Base-by-base conservation (phyloP, 768 basidiomycete genomes). In the Phlegmacium glaucopus region DNA sequence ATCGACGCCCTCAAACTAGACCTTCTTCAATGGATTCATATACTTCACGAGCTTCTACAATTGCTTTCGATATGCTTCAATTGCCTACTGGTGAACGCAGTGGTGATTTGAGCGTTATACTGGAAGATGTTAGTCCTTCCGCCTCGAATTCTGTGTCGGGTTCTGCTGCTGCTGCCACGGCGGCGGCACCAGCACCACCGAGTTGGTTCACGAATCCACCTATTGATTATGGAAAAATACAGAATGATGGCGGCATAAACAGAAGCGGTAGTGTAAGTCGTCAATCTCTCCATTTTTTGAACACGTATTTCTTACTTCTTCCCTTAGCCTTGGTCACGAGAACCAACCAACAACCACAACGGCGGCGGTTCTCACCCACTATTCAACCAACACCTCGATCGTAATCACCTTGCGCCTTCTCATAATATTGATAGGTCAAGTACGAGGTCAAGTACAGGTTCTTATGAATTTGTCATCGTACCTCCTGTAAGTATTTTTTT, bases 41-140 rank as follows among this genome's bases (percentile, higher is more conserved):
- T 57, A 56, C 2, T 50, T 52, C 9, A 32, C 39, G n/a, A 30
- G 48, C 42, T 2, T 54, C 56, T 4, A 53, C 50, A 8, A 39
- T 52, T 17, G 48, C 49, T 2, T 30, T 51, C 17, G 54, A 59
- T 27, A 53, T 58, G 42, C 40, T 58, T 10, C 55, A 58, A 30
- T 47, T 54, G 11, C 53, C 58, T 1, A 47, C 2, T 12, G 42
- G 38, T 29, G 46, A 35, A 32, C 45, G 35, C n/a, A 39, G 49
- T 5, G 47, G 47, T 28, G 34, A 47, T 17, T 41, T 58, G n/a
- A 47, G 51, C 28, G 54, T 50, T 11, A 58, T 58, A 16, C 51
- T 47, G 3, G 57, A 58, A 12, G 45, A 15, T 15, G 10, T 42
- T 11, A 46, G 47, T 11, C 50, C 49, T 2, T 10, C 32, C n/a